Evolutionary conservation across 768 basidiomycete genomes (phyloP).

Genomic region (Lentinula edodes): DNA sequence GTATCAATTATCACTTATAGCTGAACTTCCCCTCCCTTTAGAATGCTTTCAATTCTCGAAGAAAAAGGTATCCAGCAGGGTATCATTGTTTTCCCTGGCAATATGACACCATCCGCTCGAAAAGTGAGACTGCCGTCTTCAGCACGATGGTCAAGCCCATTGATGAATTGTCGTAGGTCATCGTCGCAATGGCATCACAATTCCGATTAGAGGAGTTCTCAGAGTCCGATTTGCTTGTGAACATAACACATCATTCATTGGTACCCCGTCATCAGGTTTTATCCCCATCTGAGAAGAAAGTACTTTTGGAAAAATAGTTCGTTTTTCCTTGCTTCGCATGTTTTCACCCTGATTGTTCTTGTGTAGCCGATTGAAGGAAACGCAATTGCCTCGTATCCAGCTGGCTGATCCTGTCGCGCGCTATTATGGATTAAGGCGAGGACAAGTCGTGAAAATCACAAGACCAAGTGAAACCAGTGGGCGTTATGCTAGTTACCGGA

Average conservation of each 20-base stretch:
- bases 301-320: slow-evolving; percentile 88
- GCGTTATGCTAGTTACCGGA: slow-evolving; percentile 87
- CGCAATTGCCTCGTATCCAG: slow-evolving; percentile 96
- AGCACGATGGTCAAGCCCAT: slow-evolving; percentile 1
- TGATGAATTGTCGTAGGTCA: slow-evolving; percentile 52
- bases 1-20: not conserved
- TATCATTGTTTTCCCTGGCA: slow-evolving; percentile 92
- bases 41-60: slow-evolving; percentile 85
- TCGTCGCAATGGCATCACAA: slow-evolving; percentile 81
- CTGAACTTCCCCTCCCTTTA: slow-evolving; percentile 24
- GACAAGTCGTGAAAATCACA: slow-evolving; percentile 98
- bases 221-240: slow-evolving; percentile 93
- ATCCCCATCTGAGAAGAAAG: slow-evolving; percentile 77
- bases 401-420: slow-evolving; percentile 95
- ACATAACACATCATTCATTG: slow-evolving; percentile 93
- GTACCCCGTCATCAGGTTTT: slow-evolving; percentile 93
- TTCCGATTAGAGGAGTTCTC: slow-evolving; percentile 95
- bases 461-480: slow-evolving; percentile 96
- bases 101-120: slow-evolving; percentile 94
- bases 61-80: slow-evolving; percentile 87
- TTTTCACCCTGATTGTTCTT: slow-evolving; percentile 5
- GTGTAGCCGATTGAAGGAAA: slow-evolving; percentile 90
- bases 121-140: slow-evolving; percentile 51
- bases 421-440: slow-evolving; percentile 93
- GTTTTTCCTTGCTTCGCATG: slow-evolving; percentile 26